These are phyloP conservation scores for Brassica juncea DNA, from an alignment of 345 rosid species.

Conservation along the genomic window DNA sequence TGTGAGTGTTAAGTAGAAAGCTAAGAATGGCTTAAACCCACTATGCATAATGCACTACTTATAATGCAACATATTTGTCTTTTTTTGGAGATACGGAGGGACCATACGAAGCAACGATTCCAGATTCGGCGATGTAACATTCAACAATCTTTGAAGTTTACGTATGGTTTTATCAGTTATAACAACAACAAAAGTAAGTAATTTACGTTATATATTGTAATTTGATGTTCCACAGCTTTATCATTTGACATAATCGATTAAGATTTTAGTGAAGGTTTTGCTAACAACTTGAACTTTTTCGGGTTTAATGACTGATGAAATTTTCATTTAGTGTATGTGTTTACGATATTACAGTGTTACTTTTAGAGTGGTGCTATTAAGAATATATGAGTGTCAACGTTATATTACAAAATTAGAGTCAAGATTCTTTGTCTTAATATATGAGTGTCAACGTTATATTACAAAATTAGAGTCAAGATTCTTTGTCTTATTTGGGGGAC, in stretches of 20 bases:
- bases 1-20: neutral
- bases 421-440: neutral
- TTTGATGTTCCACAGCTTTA: neutral
- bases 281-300: neutral
- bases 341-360: neutral
- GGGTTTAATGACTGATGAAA: neutral
- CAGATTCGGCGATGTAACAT: neutral
- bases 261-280: neutral
- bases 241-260: neutral
- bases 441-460: neutral
- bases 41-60: neutral
- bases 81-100: neutral
- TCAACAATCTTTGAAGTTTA: neutral
- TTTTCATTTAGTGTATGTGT: neutral
- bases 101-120: neutral
- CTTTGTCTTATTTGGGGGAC: neutral
- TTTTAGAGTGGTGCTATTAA: neutral
- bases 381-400: neutral
- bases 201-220: neutral
- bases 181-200: no score
- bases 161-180: neutral
- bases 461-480: neutral
- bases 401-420: neutral
- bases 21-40: neutral
- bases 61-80: neutral